Evolutionary conservation across 2,329 filamentous ascomycete genomes (phyloP).

Genomic region (Colletotrichum sp.): DNA sequence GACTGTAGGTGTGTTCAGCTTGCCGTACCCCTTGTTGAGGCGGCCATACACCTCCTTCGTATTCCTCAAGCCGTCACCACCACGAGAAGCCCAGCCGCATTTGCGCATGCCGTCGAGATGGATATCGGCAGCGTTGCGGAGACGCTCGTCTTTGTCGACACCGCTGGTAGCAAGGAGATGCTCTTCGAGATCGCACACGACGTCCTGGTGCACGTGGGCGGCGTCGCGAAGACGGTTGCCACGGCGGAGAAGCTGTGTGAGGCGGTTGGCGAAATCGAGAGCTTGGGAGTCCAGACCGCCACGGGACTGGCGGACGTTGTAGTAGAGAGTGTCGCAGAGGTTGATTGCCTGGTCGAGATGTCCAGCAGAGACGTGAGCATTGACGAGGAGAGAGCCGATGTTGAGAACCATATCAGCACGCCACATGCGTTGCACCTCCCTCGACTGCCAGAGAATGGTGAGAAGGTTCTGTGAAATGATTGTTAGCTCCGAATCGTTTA

Average conservation of each 20-base stretch:
- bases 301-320: constrained; percentile 35
- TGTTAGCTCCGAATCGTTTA: not conserved
- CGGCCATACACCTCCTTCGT: constrained; percentile 11
- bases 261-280: constrained; percentile 30
- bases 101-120: constrained; percentile 26
- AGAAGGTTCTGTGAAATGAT: constrained; percentile 23
- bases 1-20: constrained; percentile 12
- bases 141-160: constrained; percentile 18
- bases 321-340: constrained; percentile 34
- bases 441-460: constrained; percentile 34
- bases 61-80: constrained; percentile 12
- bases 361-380: constrained; percentile 31
- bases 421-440: constrained; percentile 37
- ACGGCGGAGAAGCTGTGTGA: constrained; percentile 29
- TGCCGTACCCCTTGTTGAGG: constrained; percentile 22
- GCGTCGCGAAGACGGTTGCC: constrained; percentile 29
- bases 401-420: constrained; percentile 28
- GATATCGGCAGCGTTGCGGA: constrained; percentile 21
- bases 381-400: constrained; percentile 33
- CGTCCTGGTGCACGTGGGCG: constrained; percentile 30
- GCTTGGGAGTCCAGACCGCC: constrained; percentile 32
- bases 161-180: constrained; percentile 4
- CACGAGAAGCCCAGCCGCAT: constrained; percentile 23
- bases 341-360: constrained; percentile 31
- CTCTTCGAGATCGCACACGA: constrained; percentile 28